Base-by-base conservation (phyloP, 306 rosid genomes). In the Trifolium dubium region DNA sequence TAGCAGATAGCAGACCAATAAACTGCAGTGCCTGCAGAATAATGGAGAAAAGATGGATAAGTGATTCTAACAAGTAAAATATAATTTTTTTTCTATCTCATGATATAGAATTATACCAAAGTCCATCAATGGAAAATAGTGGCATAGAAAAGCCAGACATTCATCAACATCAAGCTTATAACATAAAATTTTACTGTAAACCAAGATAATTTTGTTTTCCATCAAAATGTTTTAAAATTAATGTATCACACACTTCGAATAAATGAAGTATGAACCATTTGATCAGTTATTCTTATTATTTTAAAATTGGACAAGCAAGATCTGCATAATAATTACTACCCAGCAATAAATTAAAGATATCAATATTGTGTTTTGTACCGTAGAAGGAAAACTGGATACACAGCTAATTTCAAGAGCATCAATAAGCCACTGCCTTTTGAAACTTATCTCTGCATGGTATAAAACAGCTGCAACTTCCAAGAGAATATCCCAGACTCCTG, bases 341-440 rank as follows among this genome's bases (percentile, higher is more conserved):
- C 61, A 64, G 30, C 59, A 53, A 37, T 23, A 23, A 23, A 23
- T 23, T 15, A 1, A 74, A 76, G 29, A 17, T 31, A 71, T 77
- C 34, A 73, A 58, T 39, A 41, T 14, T n/a, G 41, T 10, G 59
- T 70, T 70, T 69, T 90, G 37, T 89, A 94, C 98, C 91, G 85
- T 88, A 65, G 96, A 91, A 47, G 97, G 98, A 83, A 85, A 83
- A 65, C 79, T 73, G 29, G 97, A 88, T 15, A 94, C 82, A 7
- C 98, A 91, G 85, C 97, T 91, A 81, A 86, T 85, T 87, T 89
- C 97, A n/a, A 85, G 84, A 29, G 92, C 90, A 73, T 89, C 96
- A 79, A 87, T 78, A 69, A 91, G 87, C 98, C 98, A 94, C 83
- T 82, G 95, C 76, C 88, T 84, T 79, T 80, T 89, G 78, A 88